Evolutionary conservation across 2,329 filamentous ascomycete species (phyloP).

Genomic region (Trichoderma arundinaceum): DNA sequence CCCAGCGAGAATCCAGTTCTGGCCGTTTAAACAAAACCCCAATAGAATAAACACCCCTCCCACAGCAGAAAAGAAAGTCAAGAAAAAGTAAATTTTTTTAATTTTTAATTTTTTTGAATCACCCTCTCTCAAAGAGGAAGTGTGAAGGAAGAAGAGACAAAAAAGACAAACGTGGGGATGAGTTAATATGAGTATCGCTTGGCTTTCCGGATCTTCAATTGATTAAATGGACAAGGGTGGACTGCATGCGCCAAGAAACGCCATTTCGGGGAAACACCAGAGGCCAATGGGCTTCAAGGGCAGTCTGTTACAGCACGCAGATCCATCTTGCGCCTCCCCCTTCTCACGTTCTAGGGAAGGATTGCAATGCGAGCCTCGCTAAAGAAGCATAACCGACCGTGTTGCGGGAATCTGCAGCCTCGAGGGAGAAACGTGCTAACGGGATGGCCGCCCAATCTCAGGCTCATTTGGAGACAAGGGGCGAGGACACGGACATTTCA

Average conservation of each 20-base stretch:
- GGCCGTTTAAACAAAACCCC: background rate
- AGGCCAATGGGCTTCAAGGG: background rate
- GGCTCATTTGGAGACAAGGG: conserved; percentile 19
- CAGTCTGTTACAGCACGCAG: conserved; percentile 7
- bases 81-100: conserved; percentile 29
- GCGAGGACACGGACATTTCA: background rate
- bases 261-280: conserved; percentile 3
- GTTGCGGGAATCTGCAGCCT: conserved; percentile 12
- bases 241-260: background rate
- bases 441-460: conserved; percentile 5
- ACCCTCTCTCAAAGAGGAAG: conserved; percentile 26
- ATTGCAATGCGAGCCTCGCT: conserved; percentile 9
- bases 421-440: background rate
- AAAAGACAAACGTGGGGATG: conserved; percentile 32
- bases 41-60: background rate
- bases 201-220: conserved; percentile 21
- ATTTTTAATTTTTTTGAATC: too few species aligned
- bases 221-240: background rate
- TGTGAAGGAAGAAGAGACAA: conserved; percentile 34
- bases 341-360: conserved; percentile 7
- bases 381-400: conserved; percentile 1
- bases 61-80: conserved; percentile 1
- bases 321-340: conserved; percentile 23
- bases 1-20: conserved; percentile 20
- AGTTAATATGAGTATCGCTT: conserved; percentile 9